A percentile compares a stretch with the other conserved stretches of the same genome.
Evolutionary conservation across 2,329 filamentous ascomycete genomes (phyloP).

Genomic region (Stagonosporopsis rhizophila): DNA sequence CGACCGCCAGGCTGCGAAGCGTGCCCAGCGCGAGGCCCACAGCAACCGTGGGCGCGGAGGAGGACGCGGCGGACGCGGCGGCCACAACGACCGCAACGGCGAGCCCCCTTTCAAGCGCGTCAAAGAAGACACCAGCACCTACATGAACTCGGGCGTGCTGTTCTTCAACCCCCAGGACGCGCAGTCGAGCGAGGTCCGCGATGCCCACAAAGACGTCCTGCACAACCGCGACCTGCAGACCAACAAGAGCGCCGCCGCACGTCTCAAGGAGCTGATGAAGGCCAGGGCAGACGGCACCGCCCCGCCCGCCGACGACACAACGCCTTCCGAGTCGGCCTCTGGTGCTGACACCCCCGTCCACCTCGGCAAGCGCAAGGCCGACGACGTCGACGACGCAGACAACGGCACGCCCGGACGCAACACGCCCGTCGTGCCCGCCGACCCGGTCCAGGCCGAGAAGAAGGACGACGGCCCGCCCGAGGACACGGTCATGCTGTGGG

Average conservation of each 20-base stretch:
- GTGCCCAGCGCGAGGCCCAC: constrained; percentile 60
- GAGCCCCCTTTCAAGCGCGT: constrained; percentile 41
- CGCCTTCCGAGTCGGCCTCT: constrained; percentile 37
- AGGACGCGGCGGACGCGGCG: constrained; percentile 28
- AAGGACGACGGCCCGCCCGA: constrained; percentile 67
- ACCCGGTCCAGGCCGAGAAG: constrained; percentile 54
- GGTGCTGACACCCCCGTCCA: constrained; percentile 55
- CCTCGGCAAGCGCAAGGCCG: constrained; percentile 79
- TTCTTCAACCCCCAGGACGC: constrained; percentile 49
- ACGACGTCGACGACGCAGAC: constrained; percentile 63
- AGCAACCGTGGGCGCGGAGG: constrained; percentile 36
- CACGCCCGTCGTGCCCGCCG: constrained; percentile 59
- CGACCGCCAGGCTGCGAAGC: constrained; percentile 79
- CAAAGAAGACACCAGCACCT: constrained; percentile 47
- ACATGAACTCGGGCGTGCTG: constrained; percentile 42
- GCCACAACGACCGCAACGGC: constrained; percentile 47
- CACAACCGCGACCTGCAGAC: constrained; percentile 76
- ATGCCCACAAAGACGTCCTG: constrained; percentile 86
- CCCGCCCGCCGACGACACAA: constrained; percentile 34
- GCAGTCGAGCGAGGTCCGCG: constrained; percentile 48
- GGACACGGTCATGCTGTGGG: constrained; percentile 91
- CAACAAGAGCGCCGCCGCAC: constrained; percentile 94
- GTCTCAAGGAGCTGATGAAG: constrained; percentile 76
- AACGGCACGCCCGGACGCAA: constrained; percentile 66
- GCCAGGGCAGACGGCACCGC: constrained; percentile 47